These are phyloP conservation scores for Flaveria brownii DNA, from an alignment of 129 eudicot species.

Conservation along the genomic window DNA sequence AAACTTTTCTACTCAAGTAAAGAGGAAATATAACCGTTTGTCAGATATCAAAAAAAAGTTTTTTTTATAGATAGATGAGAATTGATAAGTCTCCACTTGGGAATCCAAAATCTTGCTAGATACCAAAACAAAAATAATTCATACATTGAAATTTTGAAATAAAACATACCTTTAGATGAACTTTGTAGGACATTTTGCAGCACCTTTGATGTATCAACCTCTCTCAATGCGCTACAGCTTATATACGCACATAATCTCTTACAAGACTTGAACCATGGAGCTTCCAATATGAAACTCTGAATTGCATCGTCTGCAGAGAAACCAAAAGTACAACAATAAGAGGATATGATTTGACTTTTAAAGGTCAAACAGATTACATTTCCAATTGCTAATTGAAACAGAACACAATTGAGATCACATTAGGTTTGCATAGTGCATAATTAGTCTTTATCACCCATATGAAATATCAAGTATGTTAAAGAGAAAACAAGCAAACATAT, in stretches of 20 bases:
- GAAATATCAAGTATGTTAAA: neutral
- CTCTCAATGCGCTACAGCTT: slow-evolving; percentile 69
- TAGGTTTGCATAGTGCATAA: neutral
- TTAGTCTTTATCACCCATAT: neutral
- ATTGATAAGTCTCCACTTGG: neutral
- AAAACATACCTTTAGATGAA: slow-evolving; percentile 49
- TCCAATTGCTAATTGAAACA: neutral
- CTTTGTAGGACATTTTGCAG: slow-evolving; percentile 56
- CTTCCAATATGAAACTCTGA: slow-evolving; percentile 71
- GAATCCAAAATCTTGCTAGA: neutral
- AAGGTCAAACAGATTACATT: slow-evolving; percentile 16
- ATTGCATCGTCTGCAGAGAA: slow-evolving; percentile 61
- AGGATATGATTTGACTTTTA: neutral
- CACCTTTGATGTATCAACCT: slow-evolving; percentile 73
- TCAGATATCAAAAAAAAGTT: neutral
- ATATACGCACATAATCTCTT: slow-evolving; percentile 90
- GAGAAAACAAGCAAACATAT: neutral
- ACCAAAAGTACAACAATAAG: neutral
- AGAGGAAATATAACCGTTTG: neutral
- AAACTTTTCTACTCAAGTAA: neutral
- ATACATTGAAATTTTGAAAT: neutral
- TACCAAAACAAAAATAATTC: neutral
- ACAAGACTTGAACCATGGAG: slow-evolving; percentile 94
- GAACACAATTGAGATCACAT: neutral
- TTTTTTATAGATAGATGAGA: neutral